Conservation (phyloP, 2,329 filamentous ascomycete genomes). For the Trichoderma afroharzianum region DNA sequence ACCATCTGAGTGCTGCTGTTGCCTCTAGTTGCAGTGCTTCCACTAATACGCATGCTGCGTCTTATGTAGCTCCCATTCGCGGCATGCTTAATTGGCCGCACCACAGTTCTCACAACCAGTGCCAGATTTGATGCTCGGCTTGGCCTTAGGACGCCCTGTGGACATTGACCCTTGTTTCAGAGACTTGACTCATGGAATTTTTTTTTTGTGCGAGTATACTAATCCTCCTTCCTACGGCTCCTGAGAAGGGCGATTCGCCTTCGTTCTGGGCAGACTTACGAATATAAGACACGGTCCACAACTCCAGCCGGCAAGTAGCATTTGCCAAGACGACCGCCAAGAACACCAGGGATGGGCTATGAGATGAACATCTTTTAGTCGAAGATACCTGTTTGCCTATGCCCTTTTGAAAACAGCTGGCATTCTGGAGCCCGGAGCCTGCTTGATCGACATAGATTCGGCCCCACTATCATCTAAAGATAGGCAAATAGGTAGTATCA, state of each 20-base stretch:
- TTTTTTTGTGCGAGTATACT: background rate
- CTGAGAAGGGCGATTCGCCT: background rate
- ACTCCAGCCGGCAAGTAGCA: background rate
- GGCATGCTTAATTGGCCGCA: slow-evolving; percentile 9
- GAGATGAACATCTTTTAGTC: background rate
- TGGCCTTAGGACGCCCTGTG: background rate
- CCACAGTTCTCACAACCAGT: background rate
- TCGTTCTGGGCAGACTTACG: background rate
- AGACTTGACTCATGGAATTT: background rate
- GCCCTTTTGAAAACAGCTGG: background rate
- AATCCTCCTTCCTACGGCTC: background rate
- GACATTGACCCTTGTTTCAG: background rate
- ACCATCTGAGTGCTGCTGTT: background rate
- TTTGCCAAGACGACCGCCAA: slow-evolving; percentile 11
- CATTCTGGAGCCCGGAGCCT: slow-evolving; percentile 1
- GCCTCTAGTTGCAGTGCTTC: background rate
- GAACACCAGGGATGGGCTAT: slow-evolving; percentile 1
- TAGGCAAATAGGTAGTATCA: no score
- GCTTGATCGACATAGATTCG: background rate
- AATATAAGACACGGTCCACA: slow-evolving; percentile 1
- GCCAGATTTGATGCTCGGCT: background rate
- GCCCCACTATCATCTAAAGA: background rate
- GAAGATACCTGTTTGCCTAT: background rate
- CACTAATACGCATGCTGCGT: background rate
- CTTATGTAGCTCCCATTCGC: background rate